Conservation (phyloP, 2,329 filamentous ascomycete genomes). For the Neonectria ditissima region DNA sequence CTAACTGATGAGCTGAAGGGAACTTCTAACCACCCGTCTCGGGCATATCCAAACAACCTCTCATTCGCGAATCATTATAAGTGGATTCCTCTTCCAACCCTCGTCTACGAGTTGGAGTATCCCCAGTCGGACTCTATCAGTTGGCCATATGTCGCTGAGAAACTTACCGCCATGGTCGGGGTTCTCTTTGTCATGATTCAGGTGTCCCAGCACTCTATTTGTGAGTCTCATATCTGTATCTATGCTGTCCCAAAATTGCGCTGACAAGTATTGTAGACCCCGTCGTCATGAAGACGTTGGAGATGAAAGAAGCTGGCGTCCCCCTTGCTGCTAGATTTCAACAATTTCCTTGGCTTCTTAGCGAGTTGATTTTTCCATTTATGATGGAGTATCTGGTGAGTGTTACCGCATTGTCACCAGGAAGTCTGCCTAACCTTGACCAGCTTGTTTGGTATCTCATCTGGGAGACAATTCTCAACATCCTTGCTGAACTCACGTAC, state of each 20-base stretch:
- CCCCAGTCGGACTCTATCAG: slow-evolving; percentile 75
- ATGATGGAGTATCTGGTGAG: slow-evolving; percentile 78
- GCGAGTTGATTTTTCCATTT: slow-evolving; percentile 81
- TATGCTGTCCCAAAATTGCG: not conserved
- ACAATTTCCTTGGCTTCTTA: slow-evolving; percentile 80
- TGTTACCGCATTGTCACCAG: not conserved
- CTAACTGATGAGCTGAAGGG: slow-evolving; percentile 74
- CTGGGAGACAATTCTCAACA: slow-evolving; percentile 81
- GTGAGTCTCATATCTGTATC: slow-evolving; percentile 38
- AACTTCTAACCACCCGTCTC: slow-evolving; percentile 63
- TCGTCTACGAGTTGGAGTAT: slow-evolving; percentile 85
- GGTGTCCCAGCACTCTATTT: slow-evolving; percentile 81
- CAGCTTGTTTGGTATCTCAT: slow-evolving; percentile 82
- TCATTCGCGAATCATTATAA: slow-evolving; percentile 74
- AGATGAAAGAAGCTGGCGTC: slow-evolving; percentile 75
- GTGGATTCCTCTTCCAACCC: slow-evolving; percentile 79
- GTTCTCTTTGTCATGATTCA: slow-evolving; percentile 84
- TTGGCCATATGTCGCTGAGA: slow-evolving; percentile 81
- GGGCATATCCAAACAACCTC: slow-evolving; percentile 76
- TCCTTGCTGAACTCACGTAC: slow-evolving; percentile 79
- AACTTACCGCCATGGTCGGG: slow-evolving; percentile 76
- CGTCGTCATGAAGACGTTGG: slow-evolving; percentile 74
- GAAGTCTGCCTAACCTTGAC: not conserved
- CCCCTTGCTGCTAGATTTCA: slow-evolving; percentile 70
- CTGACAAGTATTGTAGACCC: slow-evolving; percentile 61